A percentile compares a stretch with the other conserved stretches of the same genome.
Evolutionary conservation across 352 stramenopile genomes (phyloP).

Genomic region (Phytophthora nicotianae): DNA sequence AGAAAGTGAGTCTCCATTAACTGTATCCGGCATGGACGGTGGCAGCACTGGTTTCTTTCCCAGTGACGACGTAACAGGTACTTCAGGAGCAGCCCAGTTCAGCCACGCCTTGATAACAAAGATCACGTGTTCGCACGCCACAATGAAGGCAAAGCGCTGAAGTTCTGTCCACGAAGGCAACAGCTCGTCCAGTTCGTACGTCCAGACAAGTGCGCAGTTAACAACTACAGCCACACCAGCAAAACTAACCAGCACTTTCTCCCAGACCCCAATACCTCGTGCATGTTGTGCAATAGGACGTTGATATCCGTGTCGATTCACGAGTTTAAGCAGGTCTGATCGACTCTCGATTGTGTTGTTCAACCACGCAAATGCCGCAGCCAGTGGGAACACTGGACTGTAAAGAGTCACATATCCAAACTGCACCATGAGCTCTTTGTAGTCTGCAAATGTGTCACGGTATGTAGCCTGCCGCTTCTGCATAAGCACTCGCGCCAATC

Average conservation of each 20-base stretch:
- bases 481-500: slow-evolving; percentile 57
- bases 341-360: slow-evolving; percentile 93
- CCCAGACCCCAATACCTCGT: slow-evolving; percentile 93
- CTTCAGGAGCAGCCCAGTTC: slow-evolving; percentile 56
- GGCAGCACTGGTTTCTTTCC: slow-evolving; percentile 25
- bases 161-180: slow-evolving; percentile 61
- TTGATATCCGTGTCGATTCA: slow-evolving; percentile 85
- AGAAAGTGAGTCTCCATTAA: slow-evolving; percentile 6
- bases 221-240: slow-evolving; percentile 92
- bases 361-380: slow-evolving; percentile 88
- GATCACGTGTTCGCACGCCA: slow-evolving; percentile 65
- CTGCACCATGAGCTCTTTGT: slow-evolving; percentile 89
- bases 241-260: slow-evolving; percentile 92
- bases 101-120: slow-evolving; percentile 64
- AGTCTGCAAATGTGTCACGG: slow-evolving; percentile 70
- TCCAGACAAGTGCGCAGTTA: slow-evolving; percentile 93
- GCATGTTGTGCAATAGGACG: slow-evolving; percentile 89
- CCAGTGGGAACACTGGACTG: slow-evolving; percentile 90
- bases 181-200: slow-evolving; percentile 60
- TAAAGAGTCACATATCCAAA: slow-evolving; percentile 94
- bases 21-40: slow-evolving; percentile 5
- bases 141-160: slow-evolving; percentile 65
- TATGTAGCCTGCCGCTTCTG: slow-evolving; percentile 70
- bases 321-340: slow-evolving; percentile 93
- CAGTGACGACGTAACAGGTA: slow-evolving; percentile 29